Base-by-base conservation (phyloP, 2,329 filamentous ascomycete species). In the Colletotrichum sp. region DNA sequence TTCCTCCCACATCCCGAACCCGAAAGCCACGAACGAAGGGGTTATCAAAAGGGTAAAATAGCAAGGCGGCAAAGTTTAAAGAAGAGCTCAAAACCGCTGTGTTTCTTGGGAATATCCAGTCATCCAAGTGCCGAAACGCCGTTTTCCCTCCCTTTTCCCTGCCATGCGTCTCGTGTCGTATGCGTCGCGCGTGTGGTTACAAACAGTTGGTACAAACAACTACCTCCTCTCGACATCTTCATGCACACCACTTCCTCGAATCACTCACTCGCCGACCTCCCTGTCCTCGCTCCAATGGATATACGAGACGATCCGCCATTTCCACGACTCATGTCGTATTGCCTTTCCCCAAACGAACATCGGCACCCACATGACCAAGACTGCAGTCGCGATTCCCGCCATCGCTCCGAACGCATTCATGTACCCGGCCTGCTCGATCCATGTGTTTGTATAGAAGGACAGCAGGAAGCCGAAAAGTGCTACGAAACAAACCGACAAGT, bases 361-460 rank as follows among this genome's bases (percentile, higher is more conserved):
- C 3, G 87, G 87, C 31, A 90, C 78, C 83, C 84, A 88, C 33
- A 86, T 75, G 8, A 89, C 43, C 16, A 90, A 78, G 5, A 90
- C 80, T 16, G 76, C 82, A 15, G 83, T 86, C 12, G 86, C 82
- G 59, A 91, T 90, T 13, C 84, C 89, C 9, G 89, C 89, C 89
- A 91, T 91, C n/a, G 85, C 83, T 5, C 89, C 88, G 74, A 86
- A 91, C 4, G 89, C 86, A 43, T 84, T 81, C 15, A 82, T 74
- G 76, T 91, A 91, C 1, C 90, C 90, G 1, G 80, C 80, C 70
- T 83, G 34, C 8, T 83, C 80, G 47, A 91, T 85, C 90, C 90
- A 91, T 0, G 88, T 85, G 77, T 91, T 91, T 2, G 88, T 91
- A 78, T 91, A 91, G 78, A 91, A 91, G 0, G 87, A 89, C 2